Base-by-base conservation (phyloP, 2,329 filamentous ascomycete genomes). In the Colletotrichum sp. region DNA sequence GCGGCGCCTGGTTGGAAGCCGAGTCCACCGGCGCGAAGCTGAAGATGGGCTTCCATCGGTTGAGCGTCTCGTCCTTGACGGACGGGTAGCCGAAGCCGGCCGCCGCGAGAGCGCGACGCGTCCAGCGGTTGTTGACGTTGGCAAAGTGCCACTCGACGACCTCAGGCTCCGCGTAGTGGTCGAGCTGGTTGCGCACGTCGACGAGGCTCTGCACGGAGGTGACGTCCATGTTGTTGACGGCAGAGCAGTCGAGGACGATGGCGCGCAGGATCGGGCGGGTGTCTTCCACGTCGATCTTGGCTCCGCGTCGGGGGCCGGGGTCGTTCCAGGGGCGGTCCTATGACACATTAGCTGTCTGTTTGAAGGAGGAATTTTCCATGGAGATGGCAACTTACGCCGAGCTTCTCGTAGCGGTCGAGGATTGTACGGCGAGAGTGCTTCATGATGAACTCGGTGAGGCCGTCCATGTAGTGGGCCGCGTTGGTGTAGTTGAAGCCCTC, bases 181-280 rank as follows among this genome's bases (percentile, higher is more conserved):
- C 89, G 3, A 93, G 84, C 26, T 88, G 86, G 77, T 88, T 89
- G 55, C 90, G 87, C 15, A 91, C 82, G 78, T 92, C 90, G 62
- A 91, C 85, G 13, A 93, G 83, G 1, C 89, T 89, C 78, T 93
- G 90, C 0, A 92, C 82, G 4, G 89, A 89, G 0, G 91, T 92
- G 10, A 91, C 87, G 76, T 93, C 91, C 32, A 92, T 83, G 72
- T 87, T 86, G 79, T 91, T 90, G 62, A 92, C 89, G 2, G 89
- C 86, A 0, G 89, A 88, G 79, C 90, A 91, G 82, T 93, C 91
- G 4, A 92, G 84, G 12, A 93, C 85, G 10, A 93, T 78, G 7
- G 91, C 90, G 7, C 87, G 87, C 18, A 92, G 84, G 13, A 86
- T 82, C 0, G 90, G 90, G 1, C 87, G 83, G 15, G 80, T 79